Evolutionary conservation across 345 rosid species (phyloP), one percentile per base, ranked within the genome.

Genomic region (Lepidium aucheri): DNA sequence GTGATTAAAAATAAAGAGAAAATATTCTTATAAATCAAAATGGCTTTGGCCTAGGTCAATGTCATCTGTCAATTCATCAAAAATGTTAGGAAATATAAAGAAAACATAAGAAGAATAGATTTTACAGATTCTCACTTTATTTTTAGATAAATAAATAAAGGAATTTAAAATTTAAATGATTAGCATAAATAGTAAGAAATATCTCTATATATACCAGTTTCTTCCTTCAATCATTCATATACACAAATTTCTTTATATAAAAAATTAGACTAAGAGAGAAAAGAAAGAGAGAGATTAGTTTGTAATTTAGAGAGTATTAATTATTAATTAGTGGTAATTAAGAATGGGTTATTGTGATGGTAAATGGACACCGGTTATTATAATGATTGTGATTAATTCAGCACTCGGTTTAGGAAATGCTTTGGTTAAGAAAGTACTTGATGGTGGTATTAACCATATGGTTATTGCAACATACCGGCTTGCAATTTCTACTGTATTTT

Each of bases 391-490:
- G 0, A 73, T 86, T 28, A 83, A 82, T 41, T 77, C 79, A 16
- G 79, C 77, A 3, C 67, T 75, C 22, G 79, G 88, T 6, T 53
- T 76, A 52, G 81, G 68, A 59, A 86, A 86, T 49, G 82, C 84
- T 56, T 78, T 86, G 55, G 79, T 86, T 30, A 82, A 86, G 76
- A 69, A 77, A 54, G 77, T 76, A 15, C 83, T 83, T 33, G 85
- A 80, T 30, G 79, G 79, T 61, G 91, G 91, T 39, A 70, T 80
- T 41, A 73, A 78, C 65, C 84, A 78, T 63, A 69, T 83, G 77
- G 82, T 83, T 18, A 70, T 86, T 3, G 69, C 85, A 67, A 83
- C 91, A 2, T 86, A 86, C 44, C 84, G 88, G 5, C 86, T 86
- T 10, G 69, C 70, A 8, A 79, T 86, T 65, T 83, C 88, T 9